Evolutionary conservation across 2,329 filamentous ascomycete genomes (phyloP).

Genomic region (Neofusicoccum ribis): DNA sequence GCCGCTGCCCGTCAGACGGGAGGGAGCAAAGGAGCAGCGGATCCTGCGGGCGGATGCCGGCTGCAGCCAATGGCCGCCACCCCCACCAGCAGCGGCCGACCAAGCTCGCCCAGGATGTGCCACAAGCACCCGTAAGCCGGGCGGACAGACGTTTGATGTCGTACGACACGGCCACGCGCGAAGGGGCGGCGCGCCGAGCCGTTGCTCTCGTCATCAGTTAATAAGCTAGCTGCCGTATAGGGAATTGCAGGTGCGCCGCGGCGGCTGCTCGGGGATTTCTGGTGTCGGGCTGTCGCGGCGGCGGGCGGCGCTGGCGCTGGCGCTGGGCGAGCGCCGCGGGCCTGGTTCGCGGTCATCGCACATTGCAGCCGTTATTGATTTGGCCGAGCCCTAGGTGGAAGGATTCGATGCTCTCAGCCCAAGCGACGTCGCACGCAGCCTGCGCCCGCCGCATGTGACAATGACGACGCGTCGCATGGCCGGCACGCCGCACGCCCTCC

Average conservation of each 20-base stretch:
- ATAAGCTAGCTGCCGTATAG: slow-evolving; percentile 10
- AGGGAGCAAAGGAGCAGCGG: neutral
- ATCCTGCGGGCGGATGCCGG: slow-evolving; percentile 9
- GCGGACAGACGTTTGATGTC: slow-evolving; percentile 1
- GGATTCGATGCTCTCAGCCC: neutral
- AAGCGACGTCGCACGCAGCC: neutral
- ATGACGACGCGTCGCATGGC: slow-evolving; percentile 5
- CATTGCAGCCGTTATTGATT: neutral
- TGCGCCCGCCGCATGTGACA: neutral
- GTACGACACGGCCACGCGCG: slow-evolving; percentile 13
- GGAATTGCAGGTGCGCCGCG: slow-evolving; percentile 4
- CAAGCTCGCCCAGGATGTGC: neutral
- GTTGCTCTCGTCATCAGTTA: slow-evolving; percentile 10
- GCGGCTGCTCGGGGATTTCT: neutral
- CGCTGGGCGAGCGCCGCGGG: slow-evolving; percentile 2
- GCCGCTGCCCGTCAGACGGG: neutral
- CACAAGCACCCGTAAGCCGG: neutral
- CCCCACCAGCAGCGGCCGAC: neutral
- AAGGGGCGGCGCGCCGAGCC: slow-evolving; percentile 1
- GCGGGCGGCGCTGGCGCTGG: neutral
- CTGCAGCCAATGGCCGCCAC: neutral
- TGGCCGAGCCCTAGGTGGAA: neutral
- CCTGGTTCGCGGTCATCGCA: neutral
- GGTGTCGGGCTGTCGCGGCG: neutral
- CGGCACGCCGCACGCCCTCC: neutral